Evolutionary conservation across 2,329 filamentous ascomycete genomes (phyloP), one percentile per base, ranked within the genome.

Genomic region (Uncinocarpus reesii): DNA sequence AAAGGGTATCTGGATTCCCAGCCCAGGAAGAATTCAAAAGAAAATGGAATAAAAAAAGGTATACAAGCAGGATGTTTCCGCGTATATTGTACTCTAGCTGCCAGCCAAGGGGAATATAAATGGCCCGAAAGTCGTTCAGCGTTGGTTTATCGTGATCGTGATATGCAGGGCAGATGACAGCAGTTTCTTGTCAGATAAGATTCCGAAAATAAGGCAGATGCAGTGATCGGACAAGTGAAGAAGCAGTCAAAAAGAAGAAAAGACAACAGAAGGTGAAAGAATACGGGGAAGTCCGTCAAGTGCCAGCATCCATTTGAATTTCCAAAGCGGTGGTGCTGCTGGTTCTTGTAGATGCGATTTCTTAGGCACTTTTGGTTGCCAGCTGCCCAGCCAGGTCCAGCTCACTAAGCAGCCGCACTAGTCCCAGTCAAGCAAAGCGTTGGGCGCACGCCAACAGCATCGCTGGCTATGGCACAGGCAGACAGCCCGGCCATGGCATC

Each of bases 71-170:
- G 28, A 41, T 24, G 41, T 47, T 41, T 41, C 15, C 18, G 21
- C 11, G 36, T 47, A 47, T 47, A 40, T 41, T 32, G 16, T 23
- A 20, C 15, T 32, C 34, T 24, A 47, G 26, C 45, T 2, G 37
- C 5, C 24, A 47, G 36, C 36, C 41, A 41, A 41, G 34, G 23
- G 40, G 31, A 41, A 41, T 18, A 34, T n/a, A 40, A 47, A 47
- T n/a, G 37, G 36, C 36, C 46, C 42, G 21, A 48, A 48, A 32
- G 20, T 50, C 52, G 43, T 47, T 47, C 35, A 34, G 23, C 45
- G 50, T 41, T 37, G n/a, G n/a, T n/a, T n/a, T n/a, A n/a, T 42
- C 44, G 53, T 46, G 38, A 16, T 31, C 23, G 40, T 26, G n/a
- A n/a, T 38, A 47, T 42, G 35, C 47, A 53, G 18, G 18, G 6